Evolutionary conservation across 805 yeast species (phyloP), one percentile per base, ranked within the genome.

Genomic region (Metschnikowia lochheadii): DNA sequence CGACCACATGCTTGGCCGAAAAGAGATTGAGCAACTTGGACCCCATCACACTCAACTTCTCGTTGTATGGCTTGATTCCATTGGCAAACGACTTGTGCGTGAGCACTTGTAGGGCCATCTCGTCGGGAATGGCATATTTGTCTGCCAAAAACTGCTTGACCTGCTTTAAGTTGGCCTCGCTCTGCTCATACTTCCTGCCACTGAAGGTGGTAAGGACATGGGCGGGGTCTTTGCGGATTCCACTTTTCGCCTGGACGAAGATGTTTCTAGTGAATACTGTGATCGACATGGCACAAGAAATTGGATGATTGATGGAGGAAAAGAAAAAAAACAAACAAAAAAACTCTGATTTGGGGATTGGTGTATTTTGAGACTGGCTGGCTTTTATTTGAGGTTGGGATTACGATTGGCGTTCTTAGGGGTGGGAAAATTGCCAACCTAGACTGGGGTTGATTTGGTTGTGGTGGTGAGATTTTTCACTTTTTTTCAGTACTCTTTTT

Each of bases 41-140:
- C 15, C 95, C 97, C 64, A 89, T 71, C 40, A 85, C 78, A 17
- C 89, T 76, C 59, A 92, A 74, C 66, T 85, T 87, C 65, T 90
- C 97, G 70, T 91, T 92, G 70, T 87, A 89, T 6, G 97, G 97
- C 60, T 84, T 82, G 55, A 80, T 74, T 8, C 96, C 97, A 69
- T 89, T 95, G 5, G 95, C 96, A 75, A 90, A 92, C 20, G 96
- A 88, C 71, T 92, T 92, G 72, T 92, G 97, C 5, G 97, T 91
- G 60, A 91, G 72, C 38, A 88, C 83, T 70, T 92, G 98, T 54
- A 89, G 73, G 20, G 85, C 69, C 51, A 85, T 57, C 6, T 77
- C 76, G 60, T 88, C 86, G 4, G 85, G 75, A 39, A 91, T 71
- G 39, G 73, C 56, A 60, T 75, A 83, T 53, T 78, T 73, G 20